Conservation (phyloP, 495 filamentous ascomycete genomes). For the Penicillium canariense region DNA sequence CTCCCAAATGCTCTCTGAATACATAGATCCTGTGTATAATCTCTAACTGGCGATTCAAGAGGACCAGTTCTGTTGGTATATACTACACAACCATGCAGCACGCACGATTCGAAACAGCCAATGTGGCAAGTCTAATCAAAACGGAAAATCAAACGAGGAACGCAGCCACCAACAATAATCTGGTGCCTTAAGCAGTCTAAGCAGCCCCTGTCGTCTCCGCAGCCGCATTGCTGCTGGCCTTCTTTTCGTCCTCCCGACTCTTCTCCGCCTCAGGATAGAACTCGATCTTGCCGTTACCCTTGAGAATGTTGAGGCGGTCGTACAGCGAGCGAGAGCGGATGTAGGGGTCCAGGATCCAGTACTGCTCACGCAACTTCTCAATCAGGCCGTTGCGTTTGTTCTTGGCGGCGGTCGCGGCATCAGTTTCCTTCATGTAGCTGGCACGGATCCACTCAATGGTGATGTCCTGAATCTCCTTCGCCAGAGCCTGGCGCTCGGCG, state of each 20-base stretch:
- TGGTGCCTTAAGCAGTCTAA: neutral
- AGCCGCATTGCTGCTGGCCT: neutral
- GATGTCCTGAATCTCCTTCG: slow-evolving; percentile 65
- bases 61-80: neutral
- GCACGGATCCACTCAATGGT: slow-evolving; percentile 68
- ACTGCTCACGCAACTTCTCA: slow-evolving; percentile 63
- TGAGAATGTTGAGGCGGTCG: slow-evolving; percentile 69
- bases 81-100: neutral
- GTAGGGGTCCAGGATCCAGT: slow-evolving; percentile 83
- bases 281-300: slow-evolving; percentile 61
- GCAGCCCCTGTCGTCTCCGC: neutral
- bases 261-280: slow-evolving; percentile 56
- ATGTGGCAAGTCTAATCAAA: too few relatives aligned
- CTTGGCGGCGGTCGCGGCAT: slow-evolving; percentile 45
- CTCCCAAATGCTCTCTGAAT: neutral
- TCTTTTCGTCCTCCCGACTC: slow-evolving; percentile 11
- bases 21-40: neutral
- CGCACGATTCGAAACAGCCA: neutral
- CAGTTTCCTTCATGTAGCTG: slow-evolving; percentile 45
- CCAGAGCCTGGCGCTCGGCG: slow-evolving; percentile 55
- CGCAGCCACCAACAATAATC: too few relatives aligned
- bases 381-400: slow-evolving; percentile 59
- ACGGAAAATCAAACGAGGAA: too few relatives aligned
- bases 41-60: neutral
- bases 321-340: slow-evolving; percentile 69